Evolutionary conservation across 495 filamentous ascomycete species (phyloP), one percentile per base, ranked within the genome.

Genomic region (Arthonia radiata): DNA sequence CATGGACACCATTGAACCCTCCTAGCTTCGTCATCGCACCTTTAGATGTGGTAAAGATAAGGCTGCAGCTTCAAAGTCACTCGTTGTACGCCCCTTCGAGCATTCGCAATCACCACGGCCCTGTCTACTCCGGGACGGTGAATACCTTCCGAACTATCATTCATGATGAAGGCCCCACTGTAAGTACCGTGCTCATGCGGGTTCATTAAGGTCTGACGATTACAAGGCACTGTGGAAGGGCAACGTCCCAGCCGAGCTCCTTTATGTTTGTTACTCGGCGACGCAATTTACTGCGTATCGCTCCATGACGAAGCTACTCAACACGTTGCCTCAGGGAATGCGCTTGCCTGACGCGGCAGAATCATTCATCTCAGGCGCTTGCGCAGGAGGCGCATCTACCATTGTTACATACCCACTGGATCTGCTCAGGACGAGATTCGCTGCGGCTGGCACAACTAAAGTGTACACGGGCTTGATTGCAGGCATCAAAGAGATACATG

Each of bases 21-120:
- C n/a, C n/a, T n/a, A 79, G 73, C 37, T 93, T 91, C 56, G 67
- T 79, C 39, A 70, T 89, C 46, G 81, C 81, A 27, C 81, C 81
- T 30, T 71, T 93, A 29, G 81, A 93, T 48, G 81, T 93, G 32
- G 67, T 90, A 51, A 93, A 93, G 56, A 92, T 92, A 50, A 72
- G 81, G n/a, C 68, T 91, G 25, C 81, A 92, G 42, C 61, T 92
- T 19, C 80, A 90, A 50, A 67, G 68, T 25, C 72, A 80, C 50
- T 78, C 79, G 11, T 63, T 74, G 31, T 66, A 65, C 29, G 69
- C 76, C 37, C 69, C 74, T 3, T 37, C 57, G 2, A 59, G 62
- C 14, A 52, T 61, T 29, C 39, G 37, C 25, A 38, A 51, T 40
- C 45, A 61, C 26, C 46, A 50, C 28, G 67, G 68, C 5, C 75